Percentiles rank a stretch among this genome's conserved stretches.
phyloP scores from a whole-genome alignment of 192 early-diverging fungal species.

The Backusella tuberculispora region DNA sequence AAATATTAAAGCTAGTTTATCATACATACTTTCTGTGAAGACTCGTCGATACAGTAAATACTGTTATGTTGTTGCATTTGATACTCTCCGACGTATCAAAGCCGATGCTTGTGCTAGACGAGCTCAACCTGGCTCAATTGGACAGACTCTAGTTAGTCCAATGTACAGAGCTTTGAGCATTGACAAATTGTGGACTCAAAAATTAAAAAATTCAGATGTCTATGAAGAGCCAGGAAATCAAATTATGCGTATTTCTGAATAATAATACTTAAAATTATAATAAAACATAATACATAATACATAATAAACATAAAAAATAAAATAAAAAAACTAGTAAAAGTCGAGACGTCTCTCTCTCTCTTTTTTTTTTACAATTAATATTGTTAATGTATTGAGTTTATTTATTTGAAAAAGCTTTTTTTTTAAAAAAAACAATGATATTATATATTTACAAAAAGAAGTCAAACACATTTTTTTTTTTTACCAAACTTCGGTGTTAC shows the following conservation, averaged over 20 bases:
- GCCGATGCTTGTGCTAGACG: conserved; percentile 21
- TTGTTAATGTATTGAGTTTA: conserved; percentile 4
- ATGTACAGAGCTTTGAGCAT: conserved; percentile 18
- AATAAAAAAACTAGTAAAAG: not conserved
- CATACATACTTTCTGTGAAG: conserved; percentile 14
- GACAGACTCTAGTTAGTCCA: not conserved
- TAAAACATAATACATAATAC: not conserved
- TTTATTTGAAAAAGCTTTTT: conserved; percentile 2
- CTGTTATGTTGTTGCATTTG: conserved; percentile 29
- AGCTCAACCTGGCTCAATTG: not conserved
- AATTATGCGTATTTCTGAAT: not conserved
- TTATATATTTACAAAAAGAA: conserved; percentile 17
- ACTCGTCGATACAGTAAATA: conserved; percentile 19
- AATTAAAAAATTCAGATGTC: not conserved
- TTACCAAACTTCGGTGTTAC: conserved; percentile 42
- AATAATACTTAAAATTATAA: not conserved
- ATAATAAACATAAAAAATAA: conserved; percentile 4
- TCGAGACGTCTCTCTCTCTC: no score
- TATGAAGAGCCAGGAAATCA: not conserved
- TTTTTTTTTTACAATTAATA: not conserved
- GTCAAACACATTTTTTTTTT: conserved; percentile 16
- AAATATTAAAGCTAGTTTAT: conserved; percentile 29
- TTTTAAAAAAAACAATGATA: conserved; percentile 4
- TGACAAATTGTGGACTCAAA: conserved; percentile 16
- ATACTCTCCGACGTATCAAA: conserved; percentile 19